Base-by-base conservation (phyloP, 208 protist species). In the Wallacemonas sp. region DNA sequence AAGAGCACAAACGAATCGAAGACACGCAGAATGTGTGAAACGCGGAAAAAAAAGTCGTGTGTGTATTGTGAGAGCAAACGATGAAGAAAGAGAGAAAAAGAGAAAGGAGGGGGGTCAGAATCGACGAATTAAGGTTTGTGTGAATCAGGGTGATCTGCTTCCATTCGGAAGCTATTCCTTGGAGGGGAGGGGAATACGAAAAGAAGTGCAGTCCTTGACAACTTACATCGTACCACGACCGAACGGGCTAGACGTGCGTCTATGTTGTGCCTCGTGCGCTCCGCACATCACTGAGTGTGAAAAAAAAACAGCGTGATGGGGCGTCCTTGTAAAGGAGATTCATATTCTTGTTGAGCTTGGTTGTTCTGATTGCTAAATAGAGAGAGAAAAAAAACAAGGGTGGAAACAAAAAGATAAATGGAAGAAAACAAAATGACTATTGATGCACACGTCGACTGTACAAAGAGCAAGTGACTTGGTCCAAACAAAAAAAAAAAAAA, bases 331-430 rank as follows among this genome's bases (percentile, higher is more conserved):
- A 17, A 17, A 17, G 36, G 9, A 41, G 6, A 14, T 41, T 41
- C 36, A 14, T 14, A 41, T 1, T 49, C 19, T 49, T 22, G 15
- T 49, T n/a, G n/a, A n/a, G n/a, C n/a, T 49, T 26, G 9, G 26
- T 54, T 54, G 46, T 54, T 54, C 46, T 54, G 46, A 54, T 54
- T 54, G 46, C 46, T 54, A 36, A 27, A 58, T 26, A 58, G 55
- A 36, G 54, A 31, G 27, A 26, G 26, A 42, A 54, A 70, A 51
- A 22, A 4, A 2, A 31, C 9, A 34, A 26, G 36, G 19, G 55
- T n/a, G 54, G 22, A 31, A 26, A 36, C 30, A 54, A 70, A 51
- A 22, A 4, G 1, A 31, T 8, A 34, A 26, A 28, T 11, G 55
- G 55, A 39, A 0, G 44, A 41, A 36, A 34, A 46, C 27, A 46